These are phyloP conservation scores for Coemansia sp. DNA, from an alignment of 192 early-diverging fungal species.

Conservation along the genomic window DNA sequence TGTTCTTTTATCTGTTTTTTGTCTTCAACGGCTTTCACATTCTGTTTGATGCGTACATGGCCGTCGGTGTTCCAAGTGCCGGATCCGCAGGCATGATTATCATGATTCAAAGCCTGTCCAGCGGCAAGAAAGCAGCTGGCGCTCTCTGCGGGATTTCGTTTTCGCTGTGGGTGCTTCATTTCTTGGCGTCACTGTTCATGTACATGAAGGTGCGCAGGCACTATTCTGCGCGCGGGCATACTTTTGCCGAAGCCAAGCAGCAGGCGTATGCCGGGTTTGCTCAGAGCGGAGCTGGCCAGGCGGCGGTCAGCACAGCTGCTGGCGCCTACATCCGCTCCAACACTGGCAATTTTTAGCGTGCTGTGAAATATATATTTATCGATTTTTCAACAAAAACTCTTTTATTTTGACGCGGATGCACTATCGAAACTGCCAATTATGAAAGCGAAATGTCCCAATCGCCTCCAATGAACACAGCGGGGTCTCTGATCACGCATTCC, in stretches of 20 bases:
- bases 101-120: conserved; percentile 69
- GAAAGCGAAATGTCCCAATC: conserved; percentile 49
- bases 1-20: conserved; percentile 85
- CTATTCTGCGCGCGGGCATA: conserved; percentile 69
- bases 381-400: neutral
- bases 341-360: conserved; percentile 32
- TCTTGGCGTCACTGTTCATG: conserved; percentile 60
- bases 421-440: neutral
- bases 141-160: conserved; percentile 65
- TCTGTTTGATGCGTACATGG: conserved; percentile 79
- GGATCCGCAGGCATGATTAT: conserved; percentile 83
- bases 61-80: conserved; percentile 78
- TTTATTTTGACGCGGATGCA: neutral
- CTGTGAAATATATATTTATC: neutral
- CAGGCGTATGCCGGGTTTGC: conserved; percentile 61
- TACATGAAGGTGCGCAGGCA: conserved; percentile 64
- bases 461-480: conserved; percentile 41
- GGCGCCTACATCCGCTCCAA: conserved; percentile 44
- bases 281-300: conserved; percentile 54
- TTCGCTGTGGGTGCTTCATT: conserved; percentile 66
- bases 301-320: conserved; percentile 35
- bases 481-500: conserved; percentile 51
- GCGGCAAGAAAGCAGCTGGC: conserved; percentile 64
- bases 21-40: conserved; percentile 86
- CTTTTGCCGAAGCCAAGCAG: conserved; percentile 70